These are phyloP conservation scores for Plenodomus lindquistii DNA, from an alignment of 2,329 filamentous ascomycete species.

Conservation along the genomic window DNA sequence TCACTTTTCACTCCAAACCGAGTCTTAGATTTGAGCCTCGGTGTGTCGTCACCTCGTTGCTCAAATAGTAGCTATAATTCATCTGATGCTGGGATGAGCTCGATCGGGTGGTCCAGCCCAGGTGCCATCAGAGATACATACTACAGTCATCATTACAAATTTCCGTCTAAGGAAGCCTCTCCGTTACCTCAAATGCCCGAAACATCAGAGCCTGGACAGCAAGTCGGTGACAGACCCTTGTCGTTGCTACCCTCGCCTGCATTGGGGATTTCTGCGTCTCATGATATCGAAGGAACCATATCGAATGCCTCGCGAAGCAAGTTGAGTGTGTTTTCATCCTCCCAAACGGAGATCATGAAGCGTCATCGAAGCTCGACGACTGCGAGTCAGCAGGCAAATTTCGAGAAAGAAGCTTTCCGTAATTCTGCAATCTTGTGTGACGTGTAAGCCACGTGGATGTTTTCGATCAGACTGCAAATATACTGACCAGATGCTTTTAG, in stretches of 20 bases:
- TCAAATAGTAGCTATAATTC: slow-evolving; percentile 78
- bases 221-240: slow-evolving; percentile 13
- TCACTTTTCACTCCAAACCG: slow-evolving; percentile 21
- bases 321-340: slow-evolving; percentile 23
- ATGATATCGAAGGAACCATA: slow-evolving; percentile 12
- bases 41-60: slow-evolving; percentile 86
- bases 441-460: slow-evolving; percentile 33
- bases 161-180: slow-evolving; percentile 15
- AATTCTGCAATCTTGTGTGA: slow-evolving; percentile 52
- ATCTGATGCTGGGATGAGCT: slow-evolving; percentile 64
- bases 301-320: slow-evolving; percentile 22
- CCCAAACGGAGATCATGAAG: slow-evolving; percentile 23
- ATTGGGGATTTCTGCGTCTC: slow-evolving; percentile 18
- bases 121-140: slow-evolving; percentile 12
- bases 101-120: slow-evolving; percentile 16
- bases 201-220: slow-evolving; percentile 13
- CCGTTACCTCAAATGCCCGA: slow-evolving; percentile 20
- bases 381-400: slow-evolving; percentile 38
- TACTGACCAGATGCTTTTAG: slow-evolving; percentile 18
- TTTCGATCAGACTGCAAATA: background rate
- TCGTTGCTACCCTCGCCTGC: slow-evolving; percentile 31
- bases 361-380: slow-evolving; percentile 39
- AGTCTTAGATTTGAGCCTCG: slow-evolving; percentile 33
- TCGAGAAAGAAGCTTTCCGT: slow-evolving; percentile 48
- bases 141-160: slow-evolving; percentile 10